These are phyloP conservation scores for Ramularia endophylla DNA, from an alignment of 2,329 filamentous ascomycete species.

Conservation along the genomic window DNA sequence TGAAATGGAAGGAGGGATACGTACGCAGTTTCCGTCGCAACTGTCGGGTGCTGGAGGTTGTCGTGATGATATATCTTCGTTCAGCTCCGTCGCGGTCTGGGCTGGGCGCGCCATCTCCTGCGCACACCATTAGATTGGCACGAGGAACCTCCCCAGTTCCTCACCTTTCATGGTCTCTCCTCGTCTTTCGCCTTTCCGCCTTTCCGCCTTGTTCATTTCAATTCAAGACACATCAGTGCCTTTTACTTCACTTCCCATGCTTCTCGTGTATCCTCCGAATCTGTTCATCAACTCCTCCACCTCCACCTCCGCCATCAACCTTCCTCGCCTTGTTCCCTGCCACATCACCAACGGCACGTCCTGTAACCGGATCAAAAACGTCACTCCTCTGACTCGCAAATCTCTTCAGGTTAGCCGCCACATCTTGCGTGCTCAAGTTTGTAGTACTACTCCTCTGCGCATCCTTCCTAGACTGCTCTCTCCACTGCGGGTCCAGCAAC, in stretches of 20 bases:
- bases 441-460: slow-evolving; percentile 79
- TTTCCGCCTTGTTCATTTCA: too few species aligned
- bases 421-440: slow-evolving; percentile 78
- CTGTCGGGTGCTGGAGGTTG: too few species aligned
- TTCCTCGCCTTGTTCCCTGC: slow-evolving; percentile 64
- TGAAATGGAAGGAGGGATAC: too few species aligned
- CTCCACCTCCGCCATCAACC: slow-evolving; percentile 59
- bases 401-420: slow-evolving; percentile 93
- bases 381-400: slow-evolving; percentile 82
- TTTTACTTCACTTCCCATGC: slow-evolving; percentile 14
- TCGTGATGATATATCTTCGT: too few species aligned
- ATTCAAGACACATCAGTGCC: too few species aligned
- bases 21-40: too few species aligned
- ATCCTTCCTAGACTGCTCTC: slow-evolving; percentile 86
- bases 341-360: slow-evolving; percentile 53
- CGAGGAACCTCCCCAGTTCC: too few species aligned
- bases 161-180: too few species aligned
- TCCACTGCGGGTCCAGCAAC: slow-evolving; percentile 88
- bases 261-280: slow-evolving; percentile 29
- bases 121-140: too few species aligned
- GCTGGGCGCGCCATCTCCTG: too few species aligned
- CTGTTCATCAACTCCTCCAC: slow-evolving; percentile 43
- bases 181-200: too few species aligned
- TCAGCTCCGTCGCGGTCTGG: too few species aligned
- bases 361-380: slow-evolving; percentile 71